phyloP scores from a whole-genome alignment of 2,329 filamentous ascomycete genomes.

The Onygenales sp. region DNA sequence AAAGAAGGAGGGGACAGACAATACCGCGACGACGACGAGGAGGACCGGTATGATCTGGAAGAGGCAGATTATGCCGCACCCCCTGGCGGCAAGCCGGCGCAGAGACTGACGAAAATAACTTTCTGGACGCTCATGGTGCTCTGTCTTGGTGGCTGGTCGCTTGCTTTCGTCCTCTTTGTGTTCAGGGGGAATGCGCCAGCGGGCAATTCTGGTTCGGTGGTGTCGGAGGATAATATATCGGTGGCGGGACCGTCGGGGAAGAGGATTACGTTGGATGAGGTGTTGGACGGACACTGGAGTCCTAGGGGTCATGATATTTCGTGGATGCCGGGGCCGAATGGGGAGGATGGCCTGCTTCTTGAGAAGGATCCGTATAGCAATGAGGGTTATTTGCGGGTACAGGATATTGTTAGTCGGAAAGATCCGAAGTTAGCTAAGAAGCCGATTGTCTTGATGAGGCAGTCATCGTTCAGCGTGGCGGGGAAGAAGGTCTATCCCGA shows the following conservation, averaged over 20 bases:
- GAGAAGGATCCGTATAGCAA: conserved; percentile 48
- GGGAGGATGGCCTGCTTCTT: conserved; percentile 69
- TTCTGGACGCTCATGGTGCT: conserved; percentile 33
- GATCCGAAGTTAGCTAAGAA: conserved; percentile 29
- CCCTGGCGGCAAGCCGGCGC: conserved; percentile 5
- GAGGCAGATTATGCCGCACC: conserved; percentile 17
- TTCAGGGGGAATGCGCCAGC: conserved; percentile 23
- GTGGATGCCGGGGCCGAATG: conserved; percentile 39
- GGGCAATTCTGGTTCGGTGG: conserved; percentile 16
- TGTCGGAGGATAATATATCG: conserved; percentile 7
- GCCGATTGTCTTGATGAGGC: conserved; percentile 67
- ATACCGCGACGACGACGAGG: conserved; percentile 8
- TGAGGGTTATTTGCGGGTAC: conserved; percentile 65
- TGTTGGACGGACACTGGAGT: conserved; percentile 19
- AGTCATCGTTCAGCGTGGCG: conserved; percentile 51
- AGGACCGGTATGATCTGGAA: conserved; percentile 20
- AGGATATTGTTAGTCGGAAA: conserved; percentile 63
- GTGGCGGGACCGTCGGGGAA: conserved; percentile 11
- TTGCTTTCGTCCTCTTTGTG: conserved; percentile 36
- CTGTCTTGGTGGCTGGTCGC: conserved; percentile 35
- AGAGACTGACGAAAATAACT: conserved; percentile 19
- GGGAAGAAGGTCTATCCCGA: conserved; percentile 47
- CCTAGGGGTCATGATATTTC: conserved; percentile 32
- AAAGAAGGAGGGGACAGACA: background rate
- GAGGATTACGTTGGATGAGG: conserved; percentile 22